Conservation (phyloP, 192 early-diverging fungal genomes). For the Geranomyces variabilis region DNA sequence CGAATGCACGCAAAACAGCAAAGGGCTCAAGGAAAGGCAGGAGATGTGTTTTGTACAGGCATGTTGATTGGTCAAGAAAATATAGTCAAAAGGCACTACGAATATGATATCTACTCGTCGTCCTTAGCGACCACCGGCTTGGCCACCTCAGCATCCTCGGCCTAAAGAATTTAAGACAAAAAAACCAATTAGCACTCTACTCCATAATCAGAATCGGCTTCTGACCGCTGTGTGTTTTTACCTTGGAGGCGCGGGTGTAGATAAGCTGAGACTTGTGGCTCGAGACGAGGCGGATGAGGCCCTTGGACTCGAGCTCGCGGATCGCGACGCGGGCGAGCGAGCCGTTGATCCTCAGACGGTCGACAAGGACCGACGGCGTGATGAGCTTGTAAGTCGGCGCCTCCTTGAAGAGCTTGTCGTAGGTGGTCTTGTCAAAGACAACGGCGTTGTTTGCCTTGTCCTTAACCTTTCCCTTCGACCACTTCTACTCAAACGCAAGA, state of each 20-base stretch:
- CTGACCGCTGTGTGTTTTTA: conserved; percentile 8
- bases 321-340: conserved; percentile 95
- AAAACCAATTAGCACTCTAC: background rate
- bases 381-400: conserved; percentile 99
- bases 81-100: background rate
- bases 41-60: too few relatives aligned
- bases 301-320: conserved; percentile 88
- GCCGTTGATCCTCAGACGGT: conserved; percentile 97
- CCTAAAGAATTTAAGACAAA: background rate
- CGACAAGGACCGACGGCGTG: conserved; percentile 96
- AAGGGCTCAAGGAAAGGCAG: too few relatives aligned
- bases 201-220: background rate
- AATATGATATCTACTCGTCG: conserved; percentile 38
- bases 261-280: conserved; percentile 85
- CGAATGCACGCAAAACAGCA: too few relatives aligned
- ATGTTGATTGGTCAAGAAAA: too few relatives aligned
- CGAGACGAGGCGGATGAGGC: conserved; percentile 89
- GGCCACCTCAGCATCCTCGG: conserved; percentile 20
- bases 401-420: conserved; percentile 99
- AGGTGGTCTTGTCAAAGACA: conserved; percentile 94
- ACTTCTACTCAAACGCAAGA: conserved; percentile 76
- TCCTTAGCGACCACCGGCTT: conserved; percentile 32
- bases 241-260: conserved; percentile 64
- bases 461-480: conserved; percentile 99
- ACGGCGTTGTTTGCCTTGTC: conserved; percentile 99